A percentile compares a stretch with the other conserved stretches of the same genome.
Evolutionary conservation across 805 yeast genomes (phyloP).

Genomic region (Saccharomycopsis sp.): DNA sequence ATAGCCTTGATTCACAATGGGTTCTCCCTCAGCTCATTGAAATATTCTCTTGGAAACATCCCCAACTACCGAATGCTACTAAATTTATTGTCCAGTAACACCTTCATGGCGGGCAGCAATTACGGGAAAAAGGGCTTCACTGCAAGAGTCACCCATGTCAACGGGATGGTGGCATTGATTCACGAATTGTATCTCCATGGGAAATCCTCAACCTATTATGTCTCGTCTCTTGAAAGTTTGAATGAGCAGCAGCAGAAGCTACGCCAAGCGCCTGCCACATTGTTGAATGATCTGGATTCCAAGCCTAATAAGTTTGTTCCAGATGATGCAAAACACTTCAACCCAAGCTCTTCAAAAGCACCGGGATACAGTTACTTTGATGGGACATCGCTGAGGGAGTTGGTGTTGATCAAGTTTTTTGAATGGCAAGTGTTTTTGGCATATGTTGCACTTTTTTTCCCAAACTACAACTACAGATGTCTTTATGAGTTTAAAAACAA

Average conservation of each 20-base stretch:
- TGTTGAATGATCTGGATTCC: no score
- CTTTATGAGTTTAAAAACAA: constrained; percentile 11
- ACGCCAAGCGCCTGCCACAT: not conserved
- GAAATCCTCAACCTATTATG: constrained; percentile 2
- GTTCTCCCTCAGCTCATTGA: constrained; percentile 3
- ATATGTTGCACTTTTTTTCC: constrained; percentile 8
- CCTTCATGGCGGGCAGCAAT: constrained; percentile 7
- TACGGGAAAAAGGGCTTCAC: constrained; percentile 8
- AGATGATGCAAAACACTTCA: not conserved
- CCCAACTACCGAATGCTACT: constrained; percentile 8
- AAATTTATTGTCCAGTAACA: constrained; percentile 12
- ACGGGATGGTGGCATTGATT: constrained; percentile 16
- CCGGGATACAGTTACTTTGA: constrained; percentile 12
- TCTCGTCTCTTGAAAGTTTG: not conserved
- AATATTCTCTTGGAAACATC: constrained; percentile 4
- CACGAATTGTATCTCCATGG: constrained; percentile 15
- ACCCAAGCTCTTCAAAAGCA: no score
- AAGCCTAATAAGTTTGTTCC: no score
- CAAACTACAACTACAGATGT: constrained; percentile 12
- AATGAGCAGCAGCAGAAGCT: not conserved
- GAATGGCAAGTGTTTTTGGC: constrained; percentile 19
- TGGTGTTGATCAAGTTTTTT: constrained; percentile 16
- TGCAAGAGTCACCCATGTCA: constrained; percentile 11
- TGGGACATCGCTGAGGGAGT: constrained; percentile 6
- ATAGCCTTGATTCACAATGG: constrained; percentile 6